Evolutionary conservation across 495 filamentous ascomycete species (phyloP), one percentile per base, ranked within the genome.

Genomic region (Immersiella caudata): DNA sequence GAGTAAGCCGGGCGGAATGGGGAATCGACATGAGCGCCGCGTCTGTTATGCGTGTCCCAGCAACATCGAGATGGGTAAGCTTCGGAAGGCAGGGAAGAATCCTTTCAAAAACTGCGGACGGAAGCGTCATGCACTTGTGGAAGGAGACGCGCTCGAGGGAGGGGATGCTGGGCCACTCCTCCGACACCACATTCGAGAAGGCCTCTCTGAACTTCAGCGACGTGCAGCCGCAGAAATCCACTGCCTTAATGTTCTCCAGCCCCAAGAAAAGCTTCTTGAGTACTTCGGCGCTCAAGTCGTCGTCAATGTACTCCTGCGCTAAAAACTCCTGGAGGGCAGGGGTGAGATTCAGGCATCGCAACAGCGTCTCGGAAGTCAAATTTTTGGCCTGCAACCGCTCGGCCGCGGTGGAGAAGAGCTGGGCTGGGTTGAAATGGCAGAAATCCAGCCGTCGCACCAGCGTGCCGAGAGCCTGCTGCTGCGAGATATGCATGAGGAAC

Each of bases 401-500:
- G 79, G 90, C 87, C 71, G 87, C 90, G 54, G 90, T 94, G 59
- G 89, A 86, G 71, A 93, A 93, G 40, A 93, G 81, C 26, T 91
- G 91, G 20, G 91, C 85, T 6, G 92, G 92, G 73, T 92, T 95
- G 79, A 94, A 94, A 81, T 94, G 91, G 52, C 91, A 93, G 76
- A 96, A 93, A 78, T 96, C 93, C 27, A 95, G 80, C 50, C 93
- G 89, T 60, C 90, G 87, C 40, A 95, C 91, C 62, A 95, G 87
- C 35, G 89, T 90, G 20, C 93, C 92, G 60, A 94, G 82, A 14
- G 88, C 85, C 14, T 88, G 88, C 74, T 94, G 87, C 58, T 84
- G 81, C 18, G 83, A 78, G 71, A 95, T 91, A 71, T 92, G 91
- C 64, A 83, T 79, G 33, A 94, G 85, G 67, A 94, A 93, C 79